phyloP scores from a whole-genome alignment of 1,139 yeast genomes.

The Taphrina communis region DNA sequence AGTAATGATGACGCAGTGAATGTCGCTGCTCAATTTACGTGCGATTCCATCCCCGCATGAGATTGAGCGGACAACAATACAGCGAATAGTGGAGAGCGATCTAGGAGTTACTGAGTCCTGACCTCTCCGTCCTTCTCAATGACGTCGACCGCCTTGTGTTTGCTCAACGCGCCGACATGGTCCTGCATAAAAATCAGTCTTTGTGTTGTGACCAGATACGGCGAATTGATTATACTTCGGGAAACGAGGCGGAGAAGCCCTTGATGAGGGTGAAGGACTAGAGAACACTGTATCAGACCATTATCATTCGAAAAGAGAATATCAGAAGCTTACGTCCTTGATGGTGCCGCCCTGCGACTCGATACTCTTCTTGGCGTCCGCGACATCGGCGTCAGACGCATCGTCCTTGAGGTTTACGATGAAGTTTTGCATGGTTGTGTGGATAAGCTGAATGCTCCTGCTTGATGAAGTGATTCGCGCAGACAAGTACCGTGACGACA shows the following conservation, averaged over 20 bases:
- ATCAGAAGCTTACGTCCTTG: constrained; percentile 28
- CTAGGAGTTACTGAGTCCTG: constrained; percentile 13
- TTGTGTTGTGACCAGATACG: not conserved
- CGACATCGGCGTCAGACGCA: constrained; percentile 32
- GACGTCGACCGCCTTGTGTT: constrained; percentile 38
- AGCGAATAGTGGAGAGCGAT: not conserved
- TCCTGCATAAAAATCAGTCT: not conserved
- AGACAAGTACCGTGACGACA: no score
- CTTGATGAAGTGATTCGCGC: no score
- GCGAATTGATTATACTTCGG: constrained; percentile 6
- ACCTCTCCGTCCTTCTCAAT: constrained; percentile 37
- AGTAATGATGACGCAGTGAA: not conserved
- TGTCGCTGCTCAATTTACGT: no score
- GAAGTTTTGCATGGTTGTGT: constrained; percentile 22
- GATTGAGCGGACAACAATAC: no score
- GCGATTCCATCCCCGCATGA: no score
- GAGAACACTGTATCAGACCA: not conserved
- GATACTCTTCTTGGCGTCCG: constrained; percentile 32
- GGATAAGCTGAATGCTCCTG: no score
- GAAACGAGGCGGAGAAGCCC: constrained; percentile 32
- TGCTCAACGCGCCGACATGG: constrained; percentile 32
- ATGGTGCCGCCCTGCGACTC: constrained; percentile 36
- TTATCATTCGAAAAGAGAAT: no score
- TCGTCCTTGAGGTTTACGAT: constrained; percentile 28
- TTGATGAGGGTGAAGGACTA: constrained; percentile 37